Conservation (phyloP, 805 yeast genomes). For the Suhomyces sp. region DNA sequence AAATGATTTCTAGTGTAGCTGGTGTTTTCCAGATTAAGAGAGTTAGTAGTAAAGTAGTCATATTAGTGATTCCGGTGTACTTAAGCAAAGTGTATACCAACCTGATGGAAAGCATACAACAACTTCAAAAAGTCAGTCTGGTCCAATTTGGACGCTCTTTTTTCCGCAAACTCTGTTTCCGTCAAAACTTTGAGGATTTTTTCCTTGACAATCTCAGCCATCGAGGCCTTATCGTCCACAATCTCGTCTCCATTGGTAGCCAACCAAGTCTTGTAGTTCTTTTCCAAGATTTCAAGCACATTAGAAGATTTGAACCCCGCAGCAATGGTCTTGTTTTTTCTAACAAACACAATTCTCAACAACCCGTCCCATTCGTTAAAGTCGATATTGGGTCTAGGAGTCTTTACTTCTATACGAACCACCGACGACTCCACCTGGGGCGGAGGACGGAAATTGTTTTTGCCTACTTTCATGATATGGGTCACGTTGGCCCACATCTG, state of each 20-base stretch:
- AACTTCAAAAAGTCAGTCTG: conserved; percentile 89
- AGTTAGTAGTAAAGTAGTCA: neutral
- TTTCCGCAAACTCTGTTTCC: conserved; percentile 78
- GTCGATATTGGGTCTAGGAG: conserved; percentile 91
- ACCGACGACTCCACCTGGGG: conserved; percentile 98
- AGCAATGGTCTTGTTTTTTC: conserved; percentile 89
- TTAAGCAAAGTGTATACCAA: conserved; percentile 92
- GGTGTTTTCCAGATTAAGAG: neutral
- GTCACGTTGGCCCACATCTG: conserved; percentile 99
- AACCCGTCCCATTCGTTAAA: conserved; percentile 97
- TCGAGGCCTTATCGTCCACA: conserved; percentile 40
- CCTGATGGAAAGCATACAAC: conserved; percentile 91
- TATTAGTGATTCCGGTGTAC: neutral
- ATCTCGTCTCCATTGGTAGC: conserved; percentile 47
- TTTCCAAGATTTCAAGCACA: conserved; percentile 76
- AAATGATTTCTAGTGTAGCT: too few relatives aligned
- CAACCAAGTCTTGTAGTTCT: conserved; percentile 80
- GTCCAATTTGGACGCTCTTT: conserved; percentile 91
- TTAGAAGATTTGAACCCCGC: conserved; percentile 88
- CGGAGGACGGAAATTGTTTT: conserved; percentile 95
- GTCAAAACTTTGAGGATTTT: conserved; percentile 71
- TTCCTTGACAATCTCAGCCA: conserved; percentile 53
- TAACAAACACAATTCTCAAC: conserved; percentile 82
- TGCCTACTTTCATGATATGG: conserved; percentile 97
- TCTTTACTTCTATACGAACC: conserved; percentile 87